Base-by-base conservation (phyloP, 1,284 basidiomycete species). In the Kwoniella shivajii region DNA sequence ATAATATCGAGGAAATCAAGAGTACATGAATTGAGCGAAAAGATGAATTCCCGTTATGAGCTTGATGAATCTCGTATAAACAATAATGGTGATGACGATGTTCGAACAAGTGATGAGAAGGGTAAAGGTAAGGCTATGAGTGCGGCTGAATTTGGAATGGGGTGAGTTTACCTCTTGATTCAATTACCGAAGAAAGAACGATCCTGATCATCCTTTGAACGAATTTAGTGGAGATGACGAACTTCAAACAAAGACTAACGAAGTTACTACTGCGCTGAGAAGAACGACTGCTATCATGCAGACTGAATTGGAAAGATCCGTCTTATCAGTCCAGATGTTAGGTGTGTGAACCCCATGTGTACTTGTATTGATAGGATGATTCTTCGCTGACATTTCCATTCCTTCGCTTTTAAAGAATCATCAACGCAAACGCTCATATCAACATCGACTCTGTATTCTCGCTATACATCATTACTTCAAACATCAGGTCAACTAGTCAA, bases 261-360 rank as follows among this genome's bases (percentile, higher is more conserved):
- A 94, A 64, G 90, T 97, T 13, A 95, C 92, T 0, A 87, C 89
- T 45, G 85, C 90, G 2, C 79, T 97, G 4, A 85, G 89, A 48
- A 84, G 92, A 31, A 96, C 92, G 6, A 84, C 92, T 27, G 83
- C 82, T 18, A 79, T 91, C 9, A 91, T 97, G 88, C 90, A 94
- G 76, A 85, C 84, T 44, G 93, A 97, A 70, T 84, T 97, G 2
- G 89, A 96, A 69, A 85, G 86, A 31, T 93, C 90, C 0, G 89
- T 94, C 11, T 80, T 95, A 42, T 86, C 89, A 1, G 83, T 82
- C 4, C 93, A 97, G 72, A 85, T 93, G 74, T 84, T 96, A 26
- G 89, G 90, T 90, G 64, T 43, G 83, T 77, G 37, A 16, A 26
- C 43, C 22, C 9, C 10, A 24, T 30, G 14, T 45, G 6, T 41